Percentiles rank a stretch among this genome's conserved stretches.
These are phyloP conservation scores for Volvox africanus DNA, from an alignment of 139 green algal genomes.

Conservation along the genomic window DNA sequence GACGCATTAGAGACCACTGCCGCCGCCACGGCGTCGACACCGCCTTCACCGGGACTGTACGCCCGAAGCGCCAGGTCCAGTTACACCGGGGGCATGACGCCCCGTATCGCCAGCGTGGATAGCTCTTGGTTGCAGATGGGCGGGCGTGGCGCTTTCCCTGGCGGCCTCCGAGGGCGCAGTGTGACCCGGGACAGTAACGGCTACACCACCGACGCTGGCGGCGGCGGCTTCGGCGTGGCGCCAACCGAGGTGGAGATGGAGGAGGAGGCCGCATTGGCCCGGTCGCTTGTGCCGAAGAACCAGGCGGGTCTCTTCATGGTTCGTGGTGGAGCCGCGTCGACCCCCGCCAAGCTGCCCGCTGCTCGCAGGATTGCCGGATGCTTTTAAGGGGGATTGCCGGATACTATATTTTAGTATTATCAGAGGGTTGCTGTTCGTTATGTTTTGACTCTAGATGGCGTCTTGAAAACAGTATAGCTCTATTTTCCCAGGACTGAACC, in stretches of 20 bases:
- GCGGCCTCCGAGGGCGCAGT: neutral
- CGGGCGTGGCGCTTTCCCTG: neutral
- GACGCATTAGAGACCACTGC: neutral
- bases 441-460: too few species aligned
- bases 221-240: neutral
- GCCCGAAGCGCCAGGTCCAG: neutral
- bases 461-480: too few species aligned
- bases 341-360: neutral
- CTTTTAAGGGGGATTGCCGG: neutral
- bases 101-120: neutral
- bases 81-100: neutral
- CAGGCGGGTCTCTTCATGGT: constrained; percentile 38
- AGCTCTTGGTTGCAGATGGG: neutral
- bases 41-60: neutral
- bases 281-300: constrained; percentile 17
- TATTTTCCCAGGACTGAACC: too few species aligned
- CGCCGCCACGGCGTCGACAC: neutral
- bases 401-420: too few species aligned
- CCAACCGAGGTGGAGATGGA: neutral
- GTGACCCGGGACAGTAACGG: neutral
- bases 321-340: neutral
- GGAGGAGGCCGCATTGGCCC: constrained; percentile 6
- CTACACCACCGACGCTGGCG: neutral
- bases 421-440: too few species aligned
- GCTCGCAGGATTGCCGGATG: neutral